Evolutionary conservation across 768 basidiomycete genomes (phyloP).

Genomic region (Dacryopinax primogenitus): DNA sequence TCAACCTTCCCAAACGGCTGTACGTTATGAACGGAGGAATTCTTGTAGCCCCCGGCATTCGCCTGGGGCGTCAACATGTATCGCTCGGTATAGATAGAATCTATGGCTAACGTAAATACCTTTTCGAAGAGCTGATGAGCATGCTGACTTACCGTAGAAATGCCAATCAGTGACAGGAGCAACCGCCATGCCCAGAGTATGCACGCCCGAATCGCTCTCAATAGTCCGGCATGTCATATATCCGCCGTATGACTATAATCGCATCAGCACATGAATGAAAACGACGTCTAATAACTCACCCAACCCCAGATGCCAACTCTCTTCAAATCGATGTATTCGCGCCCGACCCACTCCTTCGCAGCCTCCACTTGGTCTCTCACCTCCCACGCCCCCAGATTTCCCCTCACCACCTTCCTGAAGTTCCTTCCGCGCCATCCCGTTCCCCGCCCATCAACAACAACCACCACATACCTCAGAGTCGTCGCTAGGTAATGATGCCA

Average conservation of each 20-base stretch:
- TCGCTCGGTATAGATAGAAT: slow-evolving; percentile 93
- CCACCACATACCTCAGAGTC: slow-evolving; percentile 68
- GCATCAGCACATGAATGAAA: background rate
- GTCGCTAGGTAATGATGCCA: slow-evolving; percentile 84
- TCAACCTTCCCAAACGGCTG: slow-evolving; percentile 70
- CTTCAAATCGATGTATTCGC: slow-evolving; percentile 74
- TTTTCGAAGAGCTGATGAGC: background rate
- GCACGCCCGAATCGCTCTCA: slow-evolving; percentile 79
- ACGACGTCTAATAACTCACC: slow-evolving; percentile 39
- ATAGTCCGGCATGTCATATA: slow-evolving; percentile 90
- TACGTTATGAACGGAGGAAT: slow-evolving; percentile 77
- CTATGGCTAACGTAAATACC: slow-evolving; percentile 29
- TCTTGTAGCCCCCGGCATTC: slow-evolving; percentile 80
- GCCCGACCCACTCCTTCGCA: slow-evolving; percentile 76
- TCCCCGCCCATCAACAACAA: slow-evolving; percentile 83
- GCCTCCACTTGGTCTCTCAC: slow-evolving; percentile 79
- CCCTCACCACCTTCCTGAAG: slow-evolving; percentile 76
- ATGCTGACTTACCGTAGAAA: slow-evolving; percentile 47
- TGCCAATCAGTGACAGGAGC: slow-evolving; percentile 88
- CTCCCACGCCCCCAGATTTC: slow-evolving; percentile 81
- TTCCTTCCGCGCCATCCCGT: slow-evolving; percentile 82
- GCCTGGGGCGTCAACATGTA: slow-evolving; percentile 78
- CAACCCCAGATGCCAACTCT: slow-evolving; percentile 97
- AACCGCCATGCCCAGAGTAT: slow-evolving; percentile 81
- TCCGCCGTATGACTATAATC: slow-evolving; percentile 74